Evolutionary conservation across 225 moss, liverwort and hornwort genomes (phyloP), one percentile per base, ranked within the genome.

Genomic region (Physcomitrellopsis africana): DNA sequence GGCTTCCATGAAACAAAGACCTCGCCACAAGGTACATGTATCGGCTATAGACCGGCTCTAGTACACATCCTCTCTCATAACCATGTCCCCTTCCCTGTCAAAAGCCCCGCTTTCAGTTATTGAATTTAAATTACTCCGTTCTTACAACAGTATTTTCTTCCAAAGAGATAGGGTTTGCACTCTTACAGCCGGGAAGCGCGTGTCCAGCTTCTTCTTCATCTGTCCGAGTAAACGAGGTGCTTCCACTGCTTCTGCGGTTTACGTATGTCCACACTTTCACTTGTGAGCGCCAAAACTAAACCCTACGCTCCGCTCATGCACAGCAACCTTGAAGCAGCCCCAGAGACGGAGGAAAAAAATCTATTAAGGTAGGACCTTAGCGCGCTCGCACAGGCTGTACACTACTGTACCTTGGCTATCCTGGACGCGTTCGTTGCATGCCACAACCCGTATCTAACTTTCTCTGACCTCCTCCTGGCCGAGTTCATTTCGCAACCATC

Each of bases 191-290:
- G 99, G 99, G 86, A 99, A 99, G 57, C 99, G 95, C 9, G 99
- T 99, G 51, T 99, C 99, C 85, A 99, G 80, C 76, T 95, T 99
- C 86, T 99, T 99, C 92, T 95, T 99, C 99, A 99, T 99, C 54
- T 76, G 78, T 14, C 20, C 72, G 46, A 44, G 71, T 58, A 6
- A 17, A 64, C 3, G 66, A 17, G 44, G 15, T 9, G 68, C 76
- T 42, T 20, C 75, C 57, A 51, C 59, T 73, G 22, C 72, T 73
- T 46, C 84, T 67, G 51, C 80, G 72, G 68, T 51, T 22, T 71
- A 56, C 49, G 19, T 74, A 56, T 4, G 60, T 26, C 32, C 61
- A 10, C 62, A 59, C 49, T 41, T 29, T 66, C 32, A 64, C 68
- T 67, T 24, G 54, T 18, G 44, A 17, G 16, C 44, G 43, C 53